Evolutionary conservation across 768 basidiomycete genomes (phyloP).

Genomic region (Trametes sanguinea): DNA sequence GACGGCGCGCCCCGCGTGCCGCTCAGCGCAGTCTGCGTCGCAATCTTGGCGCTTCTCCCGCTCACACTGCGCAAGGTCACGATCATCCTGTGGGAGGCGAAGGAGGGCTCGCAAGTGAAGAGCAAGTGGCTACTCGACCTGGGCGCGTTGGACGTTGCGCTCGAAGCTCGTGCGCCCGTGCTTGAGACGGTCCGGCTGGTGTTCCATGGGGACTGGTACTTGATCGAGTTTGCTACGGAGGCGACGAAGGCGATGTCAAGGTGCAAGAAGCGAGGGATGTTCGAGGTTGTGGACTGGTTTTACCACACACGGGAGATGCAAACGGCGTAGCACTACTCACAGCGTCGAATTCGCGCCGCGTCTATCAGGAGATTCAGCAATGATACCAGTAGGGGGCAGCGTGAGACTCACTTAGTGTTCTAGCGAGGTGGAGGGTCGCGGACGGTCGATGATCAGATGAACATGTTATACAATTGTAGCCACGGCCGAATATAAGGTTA

Average conservation of each 20-base stretch:
- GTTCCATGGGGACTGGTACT: not conserved
- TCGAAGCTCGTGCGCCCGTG: not conserved
- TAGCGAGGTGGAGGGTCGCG: not conserved
- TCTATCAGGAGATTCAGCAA: no score
- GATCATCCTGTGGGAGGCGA: not conserved
- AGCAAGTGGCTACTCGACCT: not conserved
- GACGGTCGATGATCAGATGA: not conserved
- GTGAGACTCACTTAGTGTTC: no score
- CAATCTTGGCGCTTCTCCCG: not conserved
- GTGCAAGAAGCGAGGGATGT: not conserved
- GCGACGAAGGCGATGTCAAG: not conserved
- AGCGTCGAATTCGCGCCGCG: no score
- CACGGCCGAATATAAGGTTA: constrained; percentile 21
- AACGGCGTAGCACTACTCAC: no score
- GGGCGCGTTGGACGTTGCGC: not conserved
- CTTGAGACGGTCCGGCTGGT: not conserved
- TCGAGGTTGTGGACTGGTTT: not conserved
- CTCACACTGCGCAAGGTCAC: not conserved
- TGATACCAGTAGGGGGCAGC: no score
- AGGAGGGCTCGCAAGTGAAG: not conserved
- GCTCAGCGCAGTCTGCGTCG: not conserved
- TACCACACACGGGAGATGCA: not conserved
- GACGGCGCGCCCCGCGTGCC: not conserved
- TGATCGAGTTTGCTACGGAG: not conserved
- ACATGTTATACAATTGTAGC: constrained; percentile 22